Base-by-base conservation (phyloP, 83 land plant species). In the Picea abies region DNA sequence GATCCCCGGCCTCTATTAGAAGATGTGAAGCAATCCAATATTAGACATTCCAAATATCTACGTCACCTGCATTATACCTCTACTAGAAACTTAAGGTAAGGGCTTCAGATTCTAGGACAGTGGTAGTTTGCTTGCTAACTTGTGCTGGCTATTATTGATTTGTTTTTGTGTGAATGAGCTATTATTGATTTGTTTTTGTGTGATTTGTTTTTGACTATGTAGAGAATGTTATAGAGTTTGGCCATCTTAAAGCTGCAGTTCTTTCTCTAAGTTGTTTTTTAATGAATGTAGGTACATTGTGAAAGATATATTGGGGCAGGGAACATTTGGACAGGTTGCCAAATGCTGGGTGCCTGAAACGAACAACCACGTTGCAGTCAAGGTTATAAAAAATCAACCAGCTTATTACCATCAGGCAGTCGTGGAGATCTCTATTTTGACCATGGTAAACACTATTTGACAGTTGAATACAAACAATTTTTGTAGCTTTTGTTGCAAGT, bases 311-410 rank as follows among this genome's bases (percentile, higher is more conserved):
- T 94, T 97, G 81, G 99, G 99, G 15, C 96, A 92, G 62, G 99
- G 99, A 26, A 96, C 99, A 29, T 97, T 97, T 87, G 99, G 98
- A 71, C 99, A 97, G 82, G 99, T 97, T 82, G 98, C 92, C 12
- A 94, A 91, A 86, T 97, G 99, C 81, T 96, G 90, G 94, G 82
- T 86, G 49, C 69, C 88, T n/a, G 93, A 96, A 77, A 88, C 86
- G 2, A 86, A 86, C 69, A 90, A 82, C 79, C 91, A 77, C 84
- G 95, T 94, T 78, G 99, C 99, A 81, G 93, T 97, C 58, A 97
- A 97, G 84, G 84, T 97, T 12, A 97, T 97, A 3, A 97, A 97
- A 80, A 97, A 97, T 68, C 93, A 91, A 49, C 97, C 92, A 72
- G 99, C 99, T 23, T 97, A 94, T 82, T 91, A 86, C 84, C 93